Conservation (phyloP, 805 yeast species). For the Starmerella ratchasimensis region DNA sequence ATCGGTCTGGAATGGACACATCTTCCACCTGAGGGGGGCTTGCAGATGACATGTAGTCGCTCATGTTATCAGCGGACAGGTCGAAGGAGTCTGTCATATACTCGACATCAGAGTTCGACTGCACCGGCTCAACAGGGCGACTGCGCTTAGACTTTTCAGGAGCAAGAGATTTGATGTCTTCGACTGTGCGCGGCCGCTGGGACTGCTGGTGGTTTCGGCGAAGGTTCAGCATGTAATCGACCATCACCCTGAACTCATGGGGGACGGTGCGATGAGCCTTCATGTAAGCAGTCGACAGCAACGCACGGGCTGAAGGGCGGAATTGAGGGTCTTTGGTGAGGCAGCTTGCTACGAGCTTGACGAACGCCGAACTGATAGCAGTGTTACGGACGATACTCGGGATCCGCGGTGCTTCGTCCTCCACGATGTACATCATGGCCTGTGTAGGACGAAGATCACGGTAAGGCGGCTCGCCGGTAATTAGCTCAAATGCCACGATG, state of each 20-base stretch:
- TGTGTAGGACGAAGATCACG: slow-evolving; percentile 62
- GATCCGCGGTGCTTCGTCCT: slow-evolving; percentile 44
- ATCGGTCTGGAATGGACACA: too few species aligned
- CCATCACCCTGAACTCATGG: slow-evolving; percentile 6
- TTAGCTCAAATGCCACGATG: slow-evolving; percentile 75
- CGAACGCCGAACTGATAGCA: slow-evolving; percentile 24
- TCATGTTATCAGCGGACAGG: too few species aligned
- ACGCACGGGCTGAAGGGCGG: slow-evolving; percentile 47
- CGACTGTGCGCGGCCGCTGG: slow-evolving; percentile 21
- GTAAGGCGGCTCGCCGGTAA: slow-evolving; percentile 72
- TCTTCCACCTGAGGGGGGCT: too few species aligned
- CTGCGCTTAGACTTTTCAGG: slow-evolving; percentile 19
- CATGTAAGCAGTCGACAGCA: slow-evolving; percentile 33
- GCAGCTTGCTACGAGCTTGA: slow-evolving; percentile 49
- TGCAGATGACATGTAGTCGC: too few species aligned
- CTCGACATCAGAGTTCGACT: too few species aligned
- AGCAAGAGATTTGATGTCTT: slow-evolving; percentile 24
- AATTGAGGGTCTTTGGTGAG: slow-evolving; percentile 48
- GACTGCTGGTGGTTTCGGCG: neutral
- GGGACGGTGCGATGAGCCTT: slow-evolving; percentile 17
- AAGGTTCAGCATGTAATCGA: neutral
- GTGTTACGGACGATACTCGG: slow-evolving; percentile 17
- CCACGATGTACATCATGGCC: slow-evolving; percentile 58
- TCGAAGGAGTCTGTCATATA: too few species aligned
- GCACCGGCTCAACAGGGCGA: too few species aligned